These are phyloP conservation scores for Cyberlindnera amylophila DNA, from an alignment of 805 yeast species.

Conservation along the genomic window DNA sequence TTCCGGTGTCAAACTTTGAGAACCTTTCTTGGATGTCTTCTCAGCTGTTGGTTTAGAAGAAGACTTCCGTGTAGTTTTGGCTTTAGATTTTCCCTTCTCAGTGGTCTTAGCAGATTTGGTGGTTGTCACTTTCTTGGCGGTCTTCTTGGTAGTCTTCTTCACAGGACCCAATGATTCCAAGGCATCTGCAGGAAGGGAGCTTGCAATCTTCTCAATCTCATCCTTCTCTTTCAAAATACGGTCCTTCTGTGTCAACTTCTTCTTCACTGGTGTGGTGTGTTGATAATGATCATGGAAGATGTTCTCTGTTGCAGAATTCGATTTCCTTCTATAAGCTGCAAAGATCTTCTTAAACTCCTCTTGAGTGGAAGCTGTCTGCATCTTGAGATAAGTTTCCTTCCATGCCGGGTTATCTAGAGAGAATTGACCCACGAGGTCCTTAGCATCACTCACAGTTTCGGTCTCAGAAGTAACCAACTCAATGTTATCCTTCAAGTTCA, in stretches of 20 bases:
- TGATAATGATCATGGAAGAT: not conserved
- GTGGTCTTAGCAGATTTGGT: not conserved
- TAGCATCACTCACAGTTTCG: too few relatives aligned
- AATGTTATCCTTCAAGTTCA: conserved; percentile 8
- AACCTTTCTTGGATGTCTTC: not conserved
- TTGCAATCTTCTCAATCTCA: not conserved
- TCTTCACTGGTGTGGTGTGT: not conserved
- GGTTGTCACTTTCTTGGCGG: not conserved
- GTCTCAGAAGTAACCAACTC: not conserved
- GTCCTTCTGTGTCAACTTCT: not conserved
- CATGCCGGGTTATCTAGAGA: conserved; percentile 13
- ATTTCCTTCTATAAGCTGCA: conserved; percentile 1
- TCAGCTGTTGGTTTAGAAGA: not conserved
- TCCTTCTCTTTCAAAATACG: not conserved
- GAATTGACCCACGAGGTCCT: not conserved
- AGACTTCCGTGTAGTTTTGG: not conserved
- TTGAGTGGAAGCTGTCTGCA: conserved; percentile 12
- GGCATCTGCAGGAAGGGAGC: not conserved
- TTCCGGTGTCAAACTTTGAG: not conserved
- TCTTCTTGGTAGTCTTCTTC: not conserved
- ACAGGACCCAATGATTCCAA: conserved; percentile 1
- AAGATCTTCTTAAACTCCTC: conserved; percentile 8
- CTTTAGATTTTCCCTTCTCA: not conserved
- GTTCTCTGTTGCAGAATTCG: not conserved
- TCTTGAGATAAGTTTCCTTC: conserved; percentile 16